A percentile compares a stretch with the other conserved stretches of the same genome.
phyloP scores from a whole-genome alignment of 108 stramenopile species.

The Nitzschia inconspicua region DNA sequence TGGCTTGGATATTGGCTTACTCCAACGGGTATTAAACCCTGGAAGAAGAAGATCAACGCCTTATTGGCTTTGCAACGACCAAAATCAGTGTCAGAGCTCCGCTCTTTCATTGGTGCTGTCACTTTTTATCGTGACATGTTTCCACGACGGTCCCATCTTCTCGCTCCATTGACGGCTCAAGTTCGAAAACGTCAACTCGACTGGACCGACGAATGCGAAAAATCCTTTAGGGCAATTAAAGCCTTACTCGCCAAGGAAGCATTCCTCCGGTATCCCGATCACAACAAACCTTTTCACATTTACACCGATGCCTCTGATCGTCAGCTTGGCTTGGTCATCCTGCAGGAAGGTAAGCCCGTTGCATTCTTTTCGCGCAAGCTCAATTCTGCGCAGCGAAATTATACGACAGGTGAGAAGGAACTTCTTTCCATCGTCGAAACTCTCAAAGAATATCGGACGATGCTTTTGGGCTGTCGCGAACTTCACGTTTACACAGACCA shows the following conservation, averaged over 20 bases:
- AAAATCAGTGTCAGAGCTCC: constrained; percentile 15
- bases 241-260: constrained; percentile 20
- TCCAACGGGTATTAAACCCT: constrained; percentile 34
- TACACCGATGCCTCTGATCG: constrained; percentile 30
- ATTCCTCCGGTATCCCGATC: constrained; percentile 29
- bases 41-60: constrained; percentile 36
- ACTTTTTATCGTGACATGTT: constrained; percentile 43
- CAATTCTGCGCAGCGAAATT: too few species aligned
- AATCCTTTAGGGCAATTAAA: constrained; percentile 33
- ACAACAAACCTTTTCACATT: constrained; percentile 32
- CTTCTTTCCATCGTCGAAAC: too few species aligned
- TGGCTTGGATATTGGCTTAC: constrained; percentile 40
- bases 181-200: constrained; percentile 12
- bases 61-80: constrained; percentile 28
- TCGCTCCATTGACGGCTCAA: constrained; percentile 34
- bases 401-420: too few species aligned
- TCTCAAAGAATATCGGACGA: too few species aligned
- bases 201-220: constrained; percentile 27
- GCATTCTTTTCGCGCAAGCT: constrained; percentile 26
- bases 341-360: constrained; percentile 18
- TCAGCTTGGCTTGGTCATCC: too few species aligned
- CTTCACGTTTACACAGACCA: too few species aligned
- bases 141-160: constrained; percentile 36
- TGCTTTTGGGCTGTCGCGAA: too few species aligned
- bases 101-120: constrained; percentile 40